phyloP scores from a whole-genome alignment of 805 yeast genomes.

The Saccharomycopsis sp. region DNA sequence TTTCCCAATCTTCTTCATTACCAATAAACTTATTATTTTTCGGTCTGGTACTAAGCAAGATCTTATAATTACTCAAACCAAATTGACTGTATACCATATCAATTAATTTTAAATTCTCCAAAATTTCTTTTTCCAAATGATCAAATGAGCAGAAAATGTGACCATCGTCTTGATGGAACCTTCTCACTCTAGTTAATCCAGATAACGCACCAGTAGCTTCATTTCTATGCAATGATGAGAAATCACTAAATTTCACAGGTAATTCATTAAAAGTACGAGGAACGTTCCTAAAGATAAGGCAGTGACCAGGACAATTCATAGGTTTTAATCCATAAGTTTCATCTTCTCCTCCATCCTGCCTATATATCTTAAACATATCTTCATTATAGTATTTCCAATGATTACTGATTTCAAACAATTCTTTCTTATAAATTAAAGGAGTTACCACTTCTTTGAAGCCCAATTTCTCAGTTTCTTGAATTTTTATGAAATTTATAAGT shows the following conservation, averaged over 20 bases:
- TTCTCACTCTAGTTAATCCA: slow-evolving; percentile 86
- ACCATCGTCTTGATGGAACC: slow-evolving; percentile 98
- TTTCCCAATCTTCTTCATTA: slow-evolving; percentile 65
- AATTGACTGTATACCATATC: slow-evolving; percentile 68
- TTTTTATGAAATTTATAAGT: slow-evolving; percentile 73
- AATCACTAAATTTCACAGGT: slow-evolving; percentile 82
- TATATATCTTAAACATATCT: slow-evolving; percentile 87
- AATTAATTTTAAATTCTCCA: slow-evolving; percentile 62
- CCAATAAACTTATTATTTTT: slow-evolving; percentile 65
- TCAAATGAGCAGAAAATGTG: slow-evolving; percentile 83
- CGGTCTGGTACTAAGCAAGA: slow-evolving; percentile 83
- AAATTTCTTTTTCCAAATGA: slow-evolving; percentile 72
- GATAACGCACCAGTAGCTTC: slow-evolving; percentile 92
- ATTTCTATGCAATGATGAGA: slow-evolving; percentile 87
- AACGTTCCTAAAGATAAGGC: slow-evolving; percentile 67
- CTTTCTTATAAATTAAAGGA: slow-evolving; percentile 77
- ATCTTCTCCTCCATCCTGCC: slow-evolving; percentile 40
- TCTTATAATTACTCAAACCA: slow-evolving; percentile 50
- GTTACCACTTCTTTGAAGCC: slow-evolving; percentile 92
- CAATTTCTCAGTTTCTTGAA: slow-evolving; percentile 61
- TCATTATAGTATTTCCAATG: slow-evolving; percentile 94
- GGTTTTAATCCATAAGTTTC: slow-evolving; percentile 78
- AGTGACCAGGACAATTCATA: slow-evolving; percentile 95
- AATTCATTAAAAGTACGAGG: slow-evolving; percentile 80
- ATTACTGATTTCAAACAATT: slow-evolving; percentile 85